These are phyloP conservation scores for Botryotinia convoluta DNA, from an alignment of 2,329 filamentous ascomycete species.

Conservation along the genomic window DNA sequence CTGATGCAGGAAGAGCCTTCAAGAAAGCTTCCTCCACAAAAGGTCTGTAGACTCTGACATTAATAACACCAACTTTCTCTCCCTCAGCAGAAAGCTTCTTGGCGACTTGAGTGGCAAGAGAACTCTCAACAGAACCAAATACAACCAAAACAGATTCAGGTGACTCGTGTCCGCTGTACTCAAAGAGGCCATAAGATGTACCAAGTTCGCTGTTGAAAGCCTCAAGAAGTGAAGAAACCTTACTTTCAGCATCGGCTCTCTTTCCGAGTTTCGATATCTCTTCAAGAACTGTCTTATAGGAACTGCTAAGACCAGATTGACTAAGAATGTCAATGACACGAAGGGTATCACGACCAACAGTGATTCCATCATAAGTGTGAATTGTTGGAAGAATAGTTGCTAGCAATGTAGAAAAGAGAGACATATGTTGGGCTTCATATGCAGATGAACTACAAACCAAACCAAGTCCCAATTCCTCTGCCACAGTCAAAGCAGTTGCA, in stretches of 20 bases:
- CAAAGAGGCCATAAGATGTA: conserved; percentile 88
- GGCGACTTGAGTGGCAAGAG: conserved; percentile 79
- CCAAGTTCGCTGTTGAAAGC: conserved; percentile 88
- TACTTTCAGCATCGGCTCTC: conserved; percentile 70
- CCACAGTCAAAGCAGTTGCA: conserved; percentile 70
- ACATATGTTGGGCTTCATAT: conserved; percentile 94
- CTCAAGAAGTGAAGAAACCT: conserved; percentile 66
- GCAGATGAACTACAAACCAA: conserved; percentile 82
- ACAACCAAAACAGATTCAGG: conserved; percentile 84
- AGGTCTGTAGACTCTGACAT: conserved; percentile 89
- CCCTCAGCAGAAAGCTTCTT: conserved; percentile 68
- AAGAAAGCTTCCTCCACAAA: conserved; percentile 96
- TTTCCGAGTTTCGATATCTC: conserved; percentile 61
- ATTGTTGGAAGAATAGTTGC: conserved; percentile 77
- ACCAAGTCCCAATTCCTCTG: conserved; percentile 86
- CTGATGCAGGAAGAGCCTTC: conserved; percentile 71
- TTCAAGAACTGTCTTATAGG: conserved; percentile 65
- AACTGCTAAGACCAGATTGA: conserved; percentile 64
- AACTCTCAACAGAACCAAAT: conserved; percentile 88
- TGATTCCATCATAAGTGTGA: conserved; percentile 85
- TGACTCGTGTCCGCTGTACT: conserved; percentile 82
- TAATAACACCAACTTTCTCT: conserved; percentile 79
- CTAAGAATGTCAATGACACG: conserved; percentile 79
- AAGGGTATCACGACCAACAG: conserved; percentile 76
- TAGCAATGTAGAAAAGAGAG: conserved; percentile 79